Base-by-base conservation (phyloP, 176 grass and related monocot species). In the Phoenix roebelenii region DNA sequence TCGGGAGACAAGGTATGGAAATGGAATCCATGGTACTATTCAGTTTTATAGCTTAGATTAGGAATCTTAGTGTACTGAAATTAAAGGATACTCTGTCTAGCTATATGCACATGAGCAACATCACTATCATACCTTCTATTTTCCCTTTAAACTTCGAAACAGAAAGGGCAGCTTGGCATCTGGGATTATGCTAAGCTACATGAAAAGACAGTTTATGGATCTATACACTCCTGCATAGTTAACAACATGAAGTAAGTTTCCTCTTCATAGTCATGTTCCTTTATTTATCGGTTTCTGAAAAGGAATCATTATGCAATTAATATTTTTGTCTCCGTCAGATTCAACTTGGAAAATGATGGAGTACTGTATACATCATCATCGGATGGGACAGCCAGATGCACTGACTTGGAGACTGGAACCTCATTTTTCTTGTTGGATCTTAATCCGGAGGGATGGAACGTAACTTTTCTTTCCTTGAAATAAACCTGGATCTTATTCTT, bases 131-230 rank as follows among this genome's bases (percentile, higher is more conserved):
- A 44, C 35, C 35, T 44, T 44, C 10, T 44, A 14, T 44, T 30
- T 5, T 39, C 12, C 54, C 22, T 24, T 6, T 66, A 4, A 72
- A 57, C 35, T 50, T 67, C 29, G 55, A 25, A 51, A 59, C 52
- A 96, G 92, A 96, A 96, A 90, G 92, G 92, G 30, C 74, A 81
- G 60, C 65, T 90, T 68, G 92, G 92, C 22, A 72, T 96, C 15
- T 96, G 92, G 92, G 83, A 96, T 80, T 88, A 96, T 67, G 72
- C 67, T n/a, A 90, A 85, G 72, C 69, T 90, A 72, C 83, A 90
- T 55, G 92, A 88, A 65, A 96, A 90, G 82, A 80, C 73, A 52
- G 71, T 80, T 52, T 96, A 96, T 74, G 86, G 73, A 67, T 82
- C 75, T 61, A 75, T 90, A 65, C 92, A 96, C 62, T 87, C 76